Evolutionary conservation across 345 rosid genomes (phyloP).

Genomic region (Lepidium africanum): DNA sequence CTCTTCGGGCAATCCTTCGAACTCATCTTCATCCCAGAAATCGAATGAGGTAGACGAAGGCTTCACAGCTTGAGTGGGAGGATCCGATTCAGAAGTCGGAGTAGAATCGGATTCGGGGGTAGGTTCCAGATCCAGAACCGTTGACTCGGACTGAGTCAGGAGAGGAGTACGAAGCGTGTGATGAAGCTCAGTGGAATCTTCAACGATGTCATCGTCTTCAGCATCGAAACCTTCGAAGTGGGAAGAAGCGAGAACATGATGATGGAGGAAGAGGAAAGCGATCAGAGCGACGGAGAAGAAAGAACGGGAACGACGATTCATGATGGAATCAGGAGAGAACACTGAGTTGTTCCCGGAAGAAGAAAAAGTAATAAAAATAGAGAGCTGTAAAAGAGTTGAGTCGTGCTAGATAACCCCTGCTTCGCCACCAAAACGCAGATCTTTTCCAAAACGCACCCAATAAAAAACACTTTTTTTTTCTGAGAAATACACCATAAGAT

Average conservation of each 20-base stretch:
- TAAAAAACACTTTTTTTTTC: neutral
- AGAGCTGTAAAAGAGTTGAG: neutral
- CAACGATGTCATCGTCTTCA: conserved; percentile 52
- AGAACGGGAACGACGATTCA: conserved; percentile 1
- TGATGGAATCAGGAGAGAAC: conserved; percentile 12
- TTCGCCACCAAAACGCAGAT: neutral
- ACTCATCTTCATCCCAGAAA: conserved; percentile 96
- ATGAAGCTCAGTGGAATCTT: conserved; percentile 36
- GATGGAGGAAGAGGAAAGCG: conserved; percentile 17
- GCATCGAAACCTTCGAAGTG: conserved; percentile 99
- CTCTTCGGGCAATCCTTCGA: conserved; percentile 72
- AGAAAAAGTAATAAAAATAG: neutral
- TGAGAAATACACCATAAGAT: neutral
- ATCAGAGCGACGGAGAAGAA: conserved; percentile 32
- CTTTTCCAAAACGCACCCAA: neutral
- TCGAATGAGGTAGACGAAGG: conserved; percentile 48
- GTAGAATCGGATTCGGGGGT: conserved; percentile 21
- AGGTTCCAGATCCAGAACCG: conserved; percentile 23
- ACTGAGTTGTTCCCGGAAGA: neutral
- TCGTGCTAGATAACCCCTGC: conserved; percentile 1
- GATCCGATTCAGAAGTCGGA: conserved; percentile 20
- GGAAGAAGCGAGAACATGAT: conserved; percentile 39
- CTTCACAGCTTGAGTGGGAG: conserved; percentile 10
- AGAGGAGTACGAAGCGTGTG: conserved; percentile 47
- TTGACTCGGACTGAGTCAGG: conserved; percentile 47